Percentiles rank a stretch among this genome's conserved stretches.
phyloP scores from a whole-genome alignment of 2,329 filamentous ascomycete genomes.

The Fusarium sp. region DNA sequence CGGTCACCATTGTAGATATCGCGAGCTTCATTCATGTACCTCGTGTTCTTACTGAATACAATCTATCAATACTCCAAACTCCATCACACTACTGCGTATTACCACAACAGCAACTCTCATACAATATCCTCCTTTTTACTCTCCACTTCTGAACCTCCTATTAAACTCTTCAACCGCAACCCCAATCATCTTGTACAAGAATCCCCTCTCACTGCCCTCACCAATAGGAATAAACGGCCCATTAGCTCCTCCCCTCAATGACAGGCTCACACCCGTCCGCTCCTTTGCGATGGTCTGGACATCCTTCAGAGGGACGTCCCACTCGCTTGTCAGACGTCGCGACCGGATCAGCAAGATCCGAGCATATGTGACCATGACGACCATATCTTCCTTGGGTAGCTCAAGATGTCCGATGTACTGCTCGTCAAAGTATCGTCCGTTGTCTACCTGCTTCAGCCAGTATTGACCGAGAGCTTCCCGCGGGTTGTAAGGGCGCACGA shows the following conservation, averaged over 20 bases:
- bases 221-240: conserved; percentile 93
- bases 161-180: conserved; percentile 74
- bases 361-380: conserved; percentile 86
- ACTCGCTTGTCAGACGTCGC: conserved; percentile 85
- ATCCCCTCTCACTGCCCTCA: conserved; percentile 78
- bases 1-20: not conserved
- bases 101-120: not conserved
- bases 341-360: conserved; percentile 91
- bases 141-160: conserved; percentile 60
- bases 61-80: conserved; percentile 13
- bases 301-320: conserved; percentile 96
- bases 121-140: conserved; percentile 30
- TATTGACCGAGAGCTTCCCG: conserved; percentile 96
- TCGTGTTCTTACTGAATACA: conserved; percentile 7
- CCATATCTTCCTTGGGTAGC: conserved; percentile 85
- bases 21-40: not conserved
- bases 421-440: conserved; percentile 97
- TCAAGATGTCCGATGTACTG: conserved; percentile 97
- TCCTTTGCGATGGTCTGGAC: conserved; percentile 98
- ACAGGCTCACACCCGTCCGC: conserved; percentile 88
- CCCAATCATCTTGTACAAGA: conserved; percentile 71
- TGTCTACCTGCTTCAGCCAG: conserved; percentile 98
- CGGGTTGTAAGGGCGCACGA: conserved; percentile 92
- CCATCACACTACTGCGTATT: conserved; percentile 4
- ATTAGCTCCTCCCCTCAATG: conserved; percentile 87